Percentiles rank a stretch among this genome's conserved stretches.
phyloP scores from a whole-genome alignment of 148 eudicot genomes.

The Spergularia marina region DNA sequence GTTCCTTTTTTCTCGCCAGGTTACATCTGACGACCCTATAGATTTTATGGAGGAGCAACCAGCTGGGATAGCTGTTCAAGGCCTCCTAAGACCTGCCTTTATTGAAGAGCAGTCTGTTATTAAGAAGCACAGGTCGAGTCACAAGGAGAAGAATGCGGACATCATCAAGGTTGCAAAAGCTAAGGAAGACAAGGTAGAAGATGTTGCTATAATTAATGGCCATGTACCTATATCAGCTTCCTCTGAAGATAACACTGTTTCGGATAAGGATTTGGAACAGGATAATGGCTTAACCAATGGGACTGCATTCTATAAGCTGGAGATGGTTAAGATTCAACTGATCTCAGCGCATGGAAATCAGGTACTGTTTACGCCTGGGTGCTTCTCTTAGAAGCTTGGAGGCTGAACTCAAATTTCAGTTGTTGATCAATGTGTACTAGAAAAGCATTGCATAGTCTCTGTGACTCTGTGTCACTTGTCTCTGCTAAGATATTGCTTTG shows the following conservation, averaged over 20 bases:
- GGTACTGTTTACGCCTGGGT: conserved; percentile 34
- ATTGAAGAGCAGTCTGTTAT: conserved; percentile 77
- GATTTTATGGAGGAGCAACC: conserved; percentile 88
- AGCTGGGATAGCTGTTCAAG: conserved; percentile 85
- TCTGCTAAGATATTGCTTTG: too few relatives aligned
- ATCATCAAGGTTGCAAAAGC: conserved; percentile 28
- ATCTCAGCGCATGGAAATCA: conserved; percentile 70
- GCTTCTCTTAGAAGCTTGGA: too few relatives aligned
- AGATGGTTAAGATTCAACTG: conserved; percentile 72
- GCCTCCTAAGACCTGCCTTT: conserved; percentile 77
- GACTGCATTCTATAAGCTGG: conserved; percentile 87
- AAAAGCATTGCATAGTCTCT: too few relatives aligned
- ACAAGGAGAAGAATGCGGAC: conserved; percentile 31
- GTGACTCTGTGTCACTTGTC: too few relatives aligned
- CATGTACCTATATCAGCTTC: conserved; percentile 42
- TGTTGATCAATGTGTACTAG: not conserved
- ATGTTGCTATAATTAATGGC: conserved; percentile 54
- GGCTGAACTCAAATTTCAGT: too few relatives aligned
- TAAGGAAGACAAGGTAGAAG: conserved; percentile 41
- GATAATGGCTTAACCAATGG: conserved; percentile 57
- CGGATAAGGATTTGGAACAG: conserved; percentile 56
- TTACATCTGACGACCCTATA: conserved; percentile 65
- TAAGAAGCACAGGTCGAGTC: conserved; percentile 46
- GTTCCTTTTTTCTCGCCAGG: conserved; percentile 33
- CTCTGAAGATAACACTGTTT: conserved; percentile 43